These are phyloP conservation scores for Pythium aristosporum DNA, from an alignment of 352 stramenopile genomes.

Conservation along the genomic window DNA sequence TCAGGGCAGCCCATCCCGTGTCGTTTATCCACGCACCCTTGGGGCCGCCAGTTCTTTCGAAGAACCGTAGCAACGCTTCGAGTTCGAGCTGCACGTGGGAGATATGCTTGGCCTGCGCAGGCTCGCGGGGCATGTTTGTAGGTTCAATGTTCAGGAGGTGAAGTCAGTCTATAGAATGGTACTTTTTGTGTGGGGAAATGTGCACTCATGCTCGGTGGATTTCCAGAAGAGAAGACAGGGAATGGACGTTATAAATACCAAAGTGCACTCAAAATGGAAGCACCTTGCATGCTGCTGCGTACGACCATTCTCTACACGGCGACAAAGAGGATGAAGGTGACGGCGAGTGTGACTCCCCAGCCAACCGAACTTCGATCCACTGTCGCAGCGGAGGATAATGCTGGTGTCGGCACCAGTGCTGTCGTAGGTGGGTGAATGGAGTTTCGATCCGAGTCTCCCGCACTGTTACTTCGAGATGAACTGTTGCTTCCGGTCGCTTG, in stretches of 20 bases:
- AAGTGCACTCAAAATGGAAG: not conserved
- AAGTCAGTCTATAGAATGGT: not conserved
- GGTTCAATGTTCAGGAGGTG: not conserved
- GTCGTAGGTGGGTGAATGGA: not conserved
- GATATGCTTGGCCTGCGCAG: slow-evolving; percentile 26
- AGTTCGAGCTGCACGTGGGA: slow-evolving; percentile 46
- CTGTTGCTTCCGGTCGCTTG: not conserved
- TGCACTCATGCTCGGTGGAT: not conserved
- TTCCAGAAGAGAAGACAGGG: not conserved
- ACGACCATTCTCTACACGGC: not conserved
- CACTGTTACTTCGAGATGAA: not conserved
- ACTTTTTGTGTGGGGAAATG: not conserved
- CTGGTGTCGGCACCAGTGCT: not conserved
- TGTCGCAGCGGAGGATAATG: not conserved
- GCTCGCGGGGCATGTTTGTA: slow-evolving; percentile 3
- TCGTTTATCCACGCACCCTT: slow-evolving; percentile 36
- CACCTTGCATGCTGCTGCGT: not conserved
- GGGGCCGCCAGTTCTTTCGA: slow-evolving; percentile 37
- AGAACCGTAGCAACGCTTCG: slow-evolving; percentile 45
- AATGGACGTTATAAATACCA: not conserved
- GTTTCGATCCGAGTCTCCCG: not conserved
- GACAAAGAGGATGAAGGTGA: not conserved
- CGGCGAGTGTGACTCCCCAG: not conserved
- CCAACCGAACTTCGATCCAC: not conserved
- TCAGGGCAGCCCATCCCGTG: slow-evolving; percentile 39